Conservation (phyloP, 176 grass and related monocot species). For the bread wheat (Triticum aestivum) region IWGSC_CS_RefSeq_v2.1 NC_057795.1:674675681-674676180, state of each 20-base stretch:
- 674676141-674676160: not conserved
- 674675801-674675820: too few species aligned
- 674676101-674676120: not conserved
- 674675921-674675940: not conserved
- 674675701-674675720: too few species aligned
- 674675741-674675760: too few species aligned
- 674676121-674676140: conserved; percentile 11
- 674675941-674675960: not conserved
- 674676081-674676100: not conserved
- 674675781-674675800: too few species aligned
- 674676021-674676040: not conserved
- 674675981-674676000: not conserved
- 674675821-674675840: too few species aligned
- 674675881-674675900: too few species aligned
- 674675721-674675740: too few species aligned
- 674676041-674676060: not conserved
- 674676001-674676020: not conserved
- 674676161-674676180: conserved; percentile 31
- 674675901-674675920: not conserved
- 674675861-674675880: too few species aligned
- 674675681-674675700: too few species aligned
- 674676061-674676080: not conserved
- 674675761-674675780: too few species aligned
- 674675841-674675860: too few species aligned
- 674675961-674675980: not conserved